Evolutionary conservation across 176 grass and related monocot genomes (phyloP), one percentile per base, ranked within the genome.

Genomic region (Oryza punctata): DNA sequence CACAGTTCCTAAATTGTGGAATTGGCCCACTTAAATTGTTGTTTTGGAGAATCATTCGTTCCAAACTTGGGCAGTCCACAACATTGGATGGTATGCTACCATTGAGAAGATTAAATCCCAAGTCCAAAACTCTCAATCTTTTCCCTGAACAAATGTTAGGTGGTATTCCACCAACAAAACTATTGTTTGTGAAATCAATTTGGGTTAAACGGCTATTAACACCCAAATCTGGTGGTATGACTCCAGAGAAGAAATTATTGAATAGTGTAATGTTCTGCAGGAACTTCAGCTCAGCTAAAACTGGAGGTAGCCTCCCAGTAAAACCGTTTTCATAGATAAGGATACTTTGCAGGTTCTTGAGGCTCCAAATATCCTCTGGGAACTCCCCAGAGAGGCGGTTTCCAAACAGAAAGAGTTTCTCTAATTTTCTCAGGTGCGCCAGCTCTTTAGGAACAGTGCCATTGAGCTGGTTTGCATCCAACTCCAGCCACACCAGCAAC

Each of bases 121-220:
- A 46, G 77, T 8, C 73, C 66, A 98, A 77, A 29, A 88, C 1
- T 40, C 43, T 86, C 50, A 98, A 79, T 73, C 85, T 75, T 87
- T 93, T 88, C 12, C 87, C 85, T 24, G 73, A 91, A 82, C 95
- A 98, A 37, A 98, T 85, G 43, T 91, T 64, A 28, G 88, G 88
- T 19, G 95, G 95, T 21, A 97, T 82, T 78, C 64, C 75, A 67
- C 95, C 92, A 40, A 89, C 77, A 77, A 93, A 89, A 28, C 81
- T 79, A 15, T 87, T 89, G 16, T 93, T 91, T 21, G 94, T 89
- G 21, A 96, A 91, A 43, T 91, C 86, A 82, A 91, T 44, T 64
- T 19, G 19, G 14, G 74, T 16, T 77, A 94, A 77, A 61, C 12
- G 87, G 29, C 89, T 90, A 57, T 90, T 89, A 64, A 77, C 41